Conservation (phyloP, 2,329 filamentous ascomycete species). For the Microsporum ferrugineum region DNA sequence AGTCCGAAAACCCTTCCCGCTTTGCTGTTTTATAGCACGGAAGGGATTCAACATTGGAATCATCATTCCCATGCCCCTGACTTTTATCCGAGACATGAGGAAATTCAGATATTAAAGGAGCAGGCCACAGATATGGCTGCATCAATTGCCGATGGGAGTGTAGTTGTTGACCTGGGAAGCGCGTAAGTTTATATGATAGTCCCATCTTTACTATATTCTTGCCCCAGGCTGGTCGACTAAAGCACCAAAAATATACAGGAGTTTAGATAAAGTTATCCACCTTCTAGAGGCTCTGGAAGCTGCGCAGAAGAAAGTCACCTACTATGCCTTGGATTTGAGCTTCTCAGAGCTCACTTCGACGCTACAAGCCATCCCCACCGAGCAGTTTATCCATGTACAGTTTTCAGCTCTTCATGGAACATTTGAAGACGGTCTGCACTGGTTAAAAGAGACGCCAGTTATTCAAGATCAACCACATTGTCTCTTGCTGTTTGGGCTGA, state of each 20-base stretch:
- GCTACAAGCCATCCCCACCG: neutral
- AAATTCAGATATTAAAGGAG: neutral
- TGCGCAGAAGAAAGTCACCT: neutral
- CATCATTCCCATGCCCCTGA: neutral
- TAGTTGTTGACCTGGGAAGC: conserved; percentile 1
- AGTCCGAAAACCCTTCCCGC: neutral
- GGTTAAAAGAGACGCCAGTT: neutral
- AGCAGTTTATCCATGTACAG: neutral
- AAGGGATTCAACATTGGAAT: conserved; percentile 3
- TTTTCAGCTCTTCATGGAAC: neutral
- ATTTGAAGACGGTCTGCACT: neutral
- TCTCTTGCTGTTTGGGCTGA: neutral
- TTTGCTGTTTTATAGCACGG: neutral
- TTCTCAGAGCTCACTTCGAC: neutral
- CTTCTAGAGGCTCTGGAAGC: neutral
- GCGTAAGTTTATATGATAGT: neutral
- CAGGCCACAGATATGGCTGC: neutral
- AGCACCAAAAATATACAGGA: neutral
- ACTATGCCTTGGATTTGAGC: neutral
- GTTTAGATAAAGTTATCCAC: conserved; percentile 1
- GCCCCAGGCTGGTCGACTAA: neutral
- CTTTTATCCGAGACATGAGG: neutral
- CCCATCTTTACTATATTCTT: too few species aligned
- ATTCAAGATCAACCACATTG: neutral
- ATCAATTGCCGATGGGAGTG: neutral